Conservation (phyloP, 768 basidiomycete genomes). For the Leccinum incarnatum region DNA sequence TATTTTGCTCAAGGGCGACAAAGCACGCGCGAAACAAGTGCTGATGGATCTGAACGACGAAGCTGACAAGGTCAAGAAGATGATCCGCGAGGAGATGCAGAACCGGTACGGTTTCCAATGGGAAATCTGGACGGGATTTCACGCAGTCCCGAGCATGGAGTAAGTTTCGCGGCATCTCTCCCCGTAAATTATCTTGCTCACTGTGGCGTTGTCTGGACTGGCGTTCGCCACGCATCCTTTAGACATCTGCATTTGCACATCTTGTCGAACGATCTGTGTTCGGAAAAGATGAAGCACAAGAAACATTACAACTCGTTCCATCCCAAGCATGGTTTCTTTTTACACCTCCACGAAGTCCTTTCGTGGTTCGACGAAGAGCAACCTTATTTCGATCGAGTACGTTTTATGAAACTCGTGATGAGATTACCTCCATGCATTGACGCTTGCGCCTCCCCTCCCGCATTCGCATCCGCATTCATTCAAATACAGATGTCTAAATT, state of each 20-base stretch:
- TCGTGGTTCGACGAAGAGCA: slow-evolving; percentile 73
- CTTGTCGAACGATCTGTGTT: slow-evolving; percentile 73
- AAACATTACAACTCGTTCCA: slow-evolving; percentile 92
- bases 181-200: background rate
- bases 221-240: background rate
- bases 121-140: slow-evolving; percentile 81
- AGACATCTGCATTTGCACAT: slow-evolving; percentile 88
- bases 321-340: slow-evolving; percentile 79
- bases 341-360: slow-evolving; percentile 73
- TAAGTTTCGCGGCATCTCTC: slow-evolving; percentile 37
- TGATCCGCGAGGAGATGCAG: slow-evolving; percentile 80
- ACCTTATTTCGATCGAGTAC: slow-evolving; percentile 50
- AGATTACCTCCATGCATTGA: background rate
- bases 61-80: slow-evolving; percentile 51
- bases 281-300: slow-evolving; percentile 74
- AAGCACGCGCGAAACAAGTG: slow-evolving; percentile 50
- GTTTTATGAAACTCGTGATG: slow-evolving; percentile 18
- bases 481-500: slow-evolving; percentile 50
- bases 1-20: slow-evolving; percentile 53
- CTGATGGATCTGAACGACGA: slow-evolving; percentile 53
- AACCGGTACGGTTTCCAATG: slow-evolving; percentile 71
- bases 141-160: slow-evolving; percentile 84
- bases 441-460: background rate
- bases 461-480: background rate
- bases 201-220: background rate